Evolutionary conservation across 208 protist species (phyloP).

Genomic region (Acanthamoeba divionensis): DNA sequence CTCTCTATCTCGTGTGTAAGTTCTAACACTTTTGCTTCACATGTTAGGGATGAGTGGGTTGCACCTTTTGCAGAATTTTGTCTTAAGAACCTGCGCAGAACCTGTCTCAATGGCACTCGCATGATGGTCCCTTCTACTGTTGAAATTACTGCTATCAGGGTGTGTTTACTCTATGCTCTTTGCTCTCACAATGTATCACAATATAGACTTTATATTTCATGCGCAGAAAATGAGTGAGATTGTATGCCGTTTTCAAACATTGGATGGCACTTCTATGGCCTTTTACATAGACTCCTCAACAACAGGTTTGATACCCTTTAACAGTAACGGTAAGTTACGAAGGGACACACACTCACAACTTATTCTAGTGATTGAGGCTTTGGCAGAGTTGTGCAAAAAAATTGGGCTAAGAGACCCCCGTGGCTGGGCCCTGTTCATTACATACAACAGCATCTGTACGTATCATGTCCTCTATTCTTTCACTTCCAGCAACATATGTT

Average conservation of each 20-base stretch:
- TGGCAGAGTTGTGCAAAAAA: neutral
- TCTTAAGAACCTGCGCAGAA: neutral
- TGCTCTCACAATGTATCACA: no score
- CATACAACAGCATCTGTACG: conserved; percentile 15
- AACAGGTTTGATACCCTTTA: neutral
- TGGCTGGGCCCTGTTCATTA: conserved; percentile 23
- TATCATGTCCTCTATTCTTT: no score
- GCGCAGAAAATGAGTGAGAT: neutral
- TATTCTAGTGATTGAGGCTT: neutral
- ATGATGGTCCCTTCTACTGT: neutral
- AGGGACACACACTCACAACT: neutral
- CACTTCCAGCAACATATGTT: no score
- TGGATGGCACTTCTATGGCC: neutral
- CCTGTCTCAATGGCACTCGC: neutral
- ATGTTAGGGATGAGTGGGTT: neutral
- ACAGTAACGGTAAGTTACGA: neutral
- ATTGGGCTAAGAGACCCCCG: neutral
- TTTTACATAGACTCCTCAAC: conserved; percentile 46
- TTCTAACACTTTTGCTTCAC: no score
- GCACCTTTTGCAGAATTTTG: neutral
- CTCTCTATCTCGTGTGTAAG: no score
- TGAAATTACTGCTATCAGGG: neutral
- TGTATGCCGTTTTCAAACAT: conserved; percentile 40
- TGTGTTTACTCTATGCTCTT: no score
- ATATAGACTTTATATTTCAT: no score